Evolutionary conservation across 352 stramenopile species (phyloP).

Genomic region (Phytophthora sp.): DNA sequence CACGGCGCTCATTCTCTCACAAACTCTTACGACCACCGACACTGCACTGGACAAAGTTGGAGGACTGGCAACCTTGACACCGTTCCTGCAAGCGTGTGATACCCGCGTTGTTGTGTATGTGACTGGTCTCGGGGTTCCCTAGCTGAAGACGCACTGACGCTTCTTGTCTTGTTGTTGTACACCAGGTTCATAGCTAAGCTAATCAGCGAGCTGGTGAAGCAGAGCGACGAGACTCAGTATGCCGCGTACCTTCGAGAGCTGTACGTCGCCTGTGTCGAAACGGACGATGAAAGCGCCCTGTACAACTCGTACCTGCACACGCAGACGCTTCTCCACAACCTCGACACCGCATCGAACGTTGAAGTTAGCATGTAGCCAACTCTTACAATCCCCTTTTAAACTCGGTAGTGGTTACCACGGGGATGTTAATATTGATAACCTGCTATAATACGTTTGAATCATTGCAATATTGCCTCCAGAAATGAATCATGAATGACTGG

Average conservation of each 20-base stretch:
- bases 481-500: slow-evolving; percentile 15
- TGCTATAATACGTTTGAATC: background rate
- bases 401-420: background rate
- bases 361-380: slow-evolving; percentile 28
- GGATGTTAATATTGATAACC: background rate
- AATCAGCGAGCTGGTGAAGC: slow-evolving; percentile 41
- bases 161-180: slow-evolving; percentile 5
- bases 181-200: slow-evolving; percentile 51
- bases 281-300: slow-evolving; percentile 44
- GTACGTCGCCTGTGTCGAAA: slow-evolving; percentile 47
- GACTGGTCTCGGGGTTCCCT: too few relatives aligned
- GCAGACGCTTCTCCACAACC: slow-evolving; percentile 37
- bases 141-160: slow-evolving; percentile 3
- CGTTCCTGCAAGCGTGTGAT: slow-evolving; percentile 48
- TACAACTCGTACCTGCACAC: slow-evolving; percentile 47
- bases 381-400: slow-evolving; percentile 27
- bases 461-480: background rate
- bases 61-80: slow-evolving; percentile 26
- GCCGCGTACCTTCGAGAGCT: slow-evolving; percentile 43
- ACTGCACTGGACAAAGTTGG: slow-evolving; percentile 5
- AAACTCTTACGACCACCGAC: slow-evolving; percentile 23
- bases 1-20: slow-evolving; percentile 38
- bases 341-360: slow-evolving; percentile 18
- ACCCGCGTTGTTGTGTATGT: slow-evolving; percentile 59
- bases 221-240: slow-evolving; percentile 37